phyloP scores from a whole-genome alignment of 345 rosid genomes.

The Laguncularia racemosa region DNA sequence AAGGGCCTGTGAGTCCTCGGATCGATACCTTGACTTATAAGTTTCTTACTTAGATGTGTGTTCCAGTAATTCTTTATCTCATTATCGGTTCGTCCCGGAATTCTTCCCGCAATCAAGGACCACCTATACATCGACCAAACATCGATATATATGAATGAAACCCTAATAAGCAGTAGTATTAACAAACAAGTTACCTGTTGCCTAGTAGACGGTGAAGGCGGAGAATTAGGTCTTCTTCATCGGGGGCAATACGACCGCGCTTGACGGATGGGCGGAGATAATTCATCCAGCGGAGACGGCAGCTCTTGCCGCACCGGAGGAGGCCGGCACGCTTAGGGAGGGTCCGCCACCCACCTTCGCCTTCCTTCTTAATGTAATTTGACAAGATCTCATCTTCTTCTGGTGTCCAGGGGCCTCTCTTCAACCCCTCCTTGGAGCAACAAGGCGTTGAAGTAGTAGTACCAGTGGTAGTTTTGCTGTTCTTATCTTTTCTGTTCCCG shows the following conservation, averaged over 20 bases:
- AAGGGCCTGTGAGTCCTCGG: background rate
- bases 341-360: constrained; percentile 31
- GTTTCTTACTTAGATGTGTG: background rate
- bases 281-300: constrained; percentile 36
- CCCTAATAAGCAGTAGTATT: too few species aligned
- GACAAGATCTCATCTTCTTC: constrained; percentile 25
- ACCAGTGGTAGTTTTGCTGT: too few species aligned
- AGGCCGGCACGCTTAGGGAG: constrained; percentile 27
- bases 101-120: constrained; percentile 3
- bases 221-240: constrained; percentile 34
- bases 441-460: too few species aligned
- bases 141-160: background rate
- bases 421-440: constrained; percentile 14
- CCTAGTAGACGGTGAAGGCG: constrained; percentile 20
- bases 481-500: too few species aligned
- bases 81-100: constrained; percentile 2
- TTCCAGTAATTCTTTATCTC: constrained; percentile 3
- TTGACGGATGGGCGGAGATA: constrained; percentile 31
- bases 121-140: background rate
- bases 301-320: constrained; percentile 30
- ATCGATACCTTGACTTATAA: background rate
- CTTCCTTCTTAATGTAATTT: constrained; percentile 22
- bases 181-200: too few species aligned
- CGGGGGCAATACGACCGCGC: constrained; percentile 29
- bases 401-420: constrained; percentile 34